Base-by-base conservation (phyloP, 2,329 filamentous ascomycete species). In the Arthrobotrys sinensis region DNA sequence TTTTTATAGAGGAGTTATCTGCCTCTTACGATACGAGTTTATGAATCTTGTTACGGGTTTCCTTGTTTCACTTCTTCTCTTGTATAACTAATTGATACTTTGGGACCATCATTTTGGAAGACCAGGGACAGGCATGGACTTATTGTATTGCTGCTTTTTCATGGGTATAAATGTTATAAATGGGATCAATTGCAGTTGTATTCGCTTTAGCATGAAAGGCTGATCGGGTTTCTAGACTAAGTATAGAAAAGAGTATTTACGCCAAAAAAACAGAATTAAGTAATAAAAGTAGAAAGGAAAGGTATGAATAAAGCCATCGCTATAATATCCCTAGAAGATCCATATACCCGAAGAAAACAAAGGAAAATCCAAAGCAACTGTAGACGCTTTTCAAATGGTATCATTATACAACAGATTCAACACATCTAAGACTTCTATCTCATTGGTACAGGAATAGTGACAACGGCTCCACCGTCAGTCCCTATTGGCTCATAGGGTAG, bases 401-500 rank as follows among this genome's bases (percentile, higher is more conserved):
- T 71, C 57, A 71, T 71, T 71, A 64, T 71, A 62, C 73, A 77
- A 71, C 73, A 71, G 7, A 52, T 12, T 21, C 66, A 77, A 77
- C 73, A 77, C 73, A 77, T 34, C 53, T n/a, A 64, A 46, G 32
- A 32, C 12, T 34, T 67, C 24, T 53, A 43, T 55, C 34, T 53
- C 38, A 64, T 40, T 19, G 48, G 19, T 52, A 78, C 48, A 24
- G 75, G 75, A 6, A 78, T 46, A 1, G 62, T 72, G 10, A 78
- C 45, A 8, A 45, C 53, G 14, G 60, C 67, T 16, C 48, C 67
- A 12, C 28, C 40, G 43, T 67, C 40, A n/a, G 52, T 72, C 3
- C 24, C 63, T 32, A 72, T 72, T 5, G 75, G 75, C 16, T 55
- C 38, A 14, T 63, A 68, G 1, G 73, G 73, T 11, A 66, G 32